Conservation (phyloP, 1,139 yeast genomes). For the Taiozyma sp. region DNA sequence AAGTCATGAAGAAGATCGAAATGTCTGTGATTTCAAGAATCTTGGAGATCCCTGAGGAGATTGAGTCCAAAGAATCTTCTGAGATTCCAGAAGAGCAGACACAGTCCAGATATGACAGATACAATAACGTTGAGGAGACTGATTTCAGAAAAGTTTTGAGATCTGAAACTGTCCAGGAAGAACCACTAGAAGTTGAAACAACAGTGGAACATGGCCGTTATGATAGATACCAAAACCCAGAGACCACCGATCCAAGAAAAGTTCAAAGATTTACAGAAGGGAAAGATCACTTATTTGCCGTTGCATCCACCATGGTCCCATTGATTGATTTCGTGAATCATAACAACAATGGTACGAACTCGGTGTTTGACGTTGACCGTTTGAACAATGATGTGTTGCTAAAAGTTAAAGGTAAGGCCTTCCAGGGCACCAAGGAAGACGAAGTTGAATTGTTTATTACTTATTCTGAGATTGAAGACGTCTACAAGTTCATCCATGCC, state of each 20-base stretch:
- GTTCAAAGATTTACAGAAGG: background rate
- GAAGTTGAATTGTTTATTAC: slow-evolving; percentile 38
- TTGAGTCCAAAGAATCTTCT: slow-evolving; percentile 18
- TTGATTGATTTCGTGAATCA: slow-evolving; percentile 66
- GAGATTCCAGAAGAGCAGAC: slow-evolving; percentile 2
- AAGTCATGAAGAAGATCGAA: slow-evolving; percentile 29
- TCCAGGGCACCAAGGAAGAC: background rate
- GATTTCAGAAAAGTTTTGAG: slow-evolving; percentile 23
- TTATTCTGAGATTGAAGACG: slow-evolving; percentile 43
- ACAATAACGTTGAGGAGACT: background rate
- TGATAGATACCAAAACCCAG: slow-evolving; percentile 3
- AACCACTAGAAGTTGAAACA: background rate
- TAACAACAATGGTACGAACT: slow-evolving; percentile 36
- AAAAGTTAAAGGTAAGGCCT: slow-evolving; percentile 16
- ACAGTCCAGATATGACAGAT: slow-evolving; percentile 2
- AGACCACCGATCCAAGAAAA: slow-evolving; percentile 4
- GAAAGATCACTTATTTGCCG: slow-evolving; percentile 33
- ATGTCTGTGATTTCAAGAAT: slow-evolving; percentile 53
- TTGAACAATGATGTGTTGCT: slow-evolving; percentile 41
- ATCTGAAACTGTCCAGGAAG: slow-evolving; percentile 15
- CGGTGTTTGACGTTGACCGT: slow-evolving; percentile 58
- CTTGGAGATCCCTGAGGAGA: slow-evolving; percentile 52
- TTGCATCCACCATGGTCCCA: slow-evolving; percentile 58
- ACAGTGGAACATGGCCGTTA: slow-evolving; percentile 3
- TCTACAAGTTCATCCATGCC: slow-evolving; percentile 40